Evolutionary conservation across 2,329 filamentous ascomycete species (phyloP), one percentile per base, ranked within the genome.

Genomic region (Cladosporium oxysporum): DNA sequence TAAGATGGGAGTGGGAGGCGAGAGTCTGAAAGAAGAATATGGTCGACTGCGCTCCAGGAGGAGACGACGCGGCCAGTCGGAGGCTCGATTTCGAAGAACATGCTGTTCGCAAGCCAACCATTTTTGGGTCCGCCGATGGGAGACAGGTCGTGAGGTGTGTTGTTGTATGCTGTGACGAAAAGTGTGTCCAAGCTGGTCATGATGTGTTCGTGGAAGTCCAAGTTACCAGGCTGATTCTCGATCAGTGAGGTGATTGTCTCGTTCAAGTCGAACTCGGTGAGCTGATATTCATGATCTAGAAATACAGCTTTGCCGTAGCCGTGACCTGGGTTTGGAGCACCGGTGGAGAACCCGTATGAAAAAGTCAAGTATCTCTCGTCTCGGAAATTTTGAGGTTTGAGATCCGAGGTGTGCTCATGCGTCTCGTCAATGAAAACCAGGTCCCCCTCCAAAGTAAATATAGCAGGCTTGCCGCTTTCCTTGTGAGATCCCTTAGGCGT

Each of bases 31-130:
- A 73, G 53, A 10, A 68, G 69, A 3, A 73, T 58, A 50, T 81
- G 78, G 1, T 77, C 76, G 0, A 81, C 67, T 2, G 78, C 73
- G 41, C 76, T 80, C 81, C 81, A 83, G 6, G 66, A 70, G 63
- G 79, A 82, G 1, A 82, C 64, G 2, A 82, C 69, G 28, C 80
- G 71, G 29, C 74, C 73, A 0, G 79, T 81, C 37, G 74, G 71
- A 10, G 80, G 71, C 52, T 82, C 79, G n/a, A 83, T 72, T 66
- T 82, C 80, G 64, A 77, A 80, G 63, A 82, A 75, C 37, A 80
- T 65, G 23, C 72, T 74, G 66, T 82, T 79, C 18, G 69, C 67
- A 6, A 78, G 71, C 73, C 74, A 79, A 5, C 75, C 76, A 63
- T 78, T 69, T 16, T 57, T 49, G 1, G 75, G 72, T 0, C 77